Evolutionary conservation across 768 basidiomycete genomes (phyloP), one percentile per base, ranked within the genome.

Genomic region (Mycena metata): DNA sequence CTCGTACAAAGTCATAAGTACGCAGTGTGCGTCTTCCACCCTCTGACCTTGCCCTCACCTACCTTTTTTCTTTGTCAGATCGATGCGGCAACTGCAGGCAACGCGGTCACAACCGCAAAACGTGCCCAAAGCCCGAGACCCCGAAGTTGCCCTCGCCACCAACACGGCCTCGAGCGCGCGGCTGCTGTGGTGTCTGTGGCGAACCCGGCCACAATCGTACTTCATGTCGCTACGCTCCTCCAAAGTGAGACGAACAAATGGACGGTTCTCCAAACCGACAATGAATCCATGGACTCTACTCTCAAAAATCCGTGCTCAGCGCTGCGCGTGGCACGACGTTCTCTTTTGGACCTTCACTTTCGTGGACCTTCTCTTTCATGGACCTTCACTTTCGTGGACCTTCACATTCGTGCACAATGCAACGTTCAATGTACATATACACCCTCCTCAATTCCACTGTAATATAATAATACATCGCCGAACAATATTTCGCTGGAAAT

Each of bases 21-120:
- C 68, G 63, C 68, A 69, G 59, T 69, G 70, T 72, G 60, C 70
- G 67, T 65, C 66, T 42, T 19, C 54, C n/a, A n/a, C 26, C 46
- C 42, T 42, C 5, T n/a, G 59, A 36, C 47, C 3, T 7, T 33
- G n/a, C n/a, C 42, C 66, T 64, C 50, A 64, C 58, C 70, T 30
- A 64, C 24, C 2, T 50, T 30, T 57, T 26, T 5, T 17, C 2
- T 52, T 41, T 19, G n/a, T 23, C 19, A 72, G 70, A 72, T 60
- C 67, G 70, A 30, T 72, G 70, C 60, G 67, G 67, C 19, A 72
- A 72, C 64, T 72, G 70, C 57, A 64, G 70, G 35, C 70, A 72
- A 39, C 63, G 67, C 26, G 70, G 70, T 13, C 70, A 72, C 43
- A 72, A 72, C 42, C 67, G 70, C 43, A 72, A 72, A 26, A 72